phyloP scores from a whole-genome alignment of 78 protist species.

The Dictyostelium purpureum region DNA sequence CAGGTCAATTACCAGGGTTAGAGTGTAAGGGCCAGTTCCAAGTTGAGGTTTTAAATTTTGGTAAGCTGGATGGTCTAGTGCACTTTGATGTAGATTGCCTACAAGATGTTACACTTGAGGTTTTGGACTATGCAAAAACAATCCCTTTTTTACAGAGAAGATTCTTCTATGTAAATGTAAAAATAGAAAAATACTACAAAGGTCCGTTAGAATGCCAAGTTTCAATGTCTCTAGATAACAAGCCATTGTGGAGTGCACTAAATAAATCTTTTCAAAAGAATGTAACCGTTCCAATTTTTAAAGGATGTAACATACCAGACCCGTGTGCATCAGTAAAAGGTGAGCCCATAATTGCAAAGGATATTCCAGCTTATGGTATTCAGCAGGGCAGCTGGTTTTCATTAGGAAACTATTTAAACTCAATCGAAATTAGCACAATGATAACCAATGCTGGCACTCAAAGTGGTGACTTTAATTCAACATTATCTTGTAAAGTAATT shows the following conservation, averaged over 20 bases:
- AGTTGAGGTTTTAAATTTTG: background rate
- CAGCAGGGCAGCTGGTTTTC: background rate
- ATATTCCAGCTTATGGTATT: background rate
- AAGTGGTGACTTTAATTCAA: background rate
- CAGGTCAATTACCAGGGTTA: background rate
- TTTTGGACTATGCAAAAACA: background rate
- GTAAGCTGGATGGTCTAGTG: background rate
- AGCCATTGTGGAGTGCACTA: background rate
- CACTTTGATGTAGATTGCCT: background rate
- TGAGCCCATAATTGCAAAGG: background rate
- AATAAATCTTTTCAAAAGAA: background rate
- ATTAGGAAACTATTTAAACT: background rate
- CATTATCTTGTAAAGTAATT: background rate
- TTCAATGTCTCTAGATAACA: background rate
- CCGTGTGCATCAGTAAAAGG: background rate
- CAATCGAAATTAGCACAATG: background rate
- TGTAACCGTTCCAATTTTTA: background rate
- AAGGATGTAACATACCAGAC: constrained; percentile 13
- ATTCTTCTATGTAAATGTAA: background rate
- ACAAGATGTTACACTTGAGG: constrained; percentile 1
- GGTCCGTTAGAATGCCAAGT: background rate
- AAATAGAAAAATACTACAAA: background rate
- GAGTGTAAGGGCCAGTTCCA: background rate
- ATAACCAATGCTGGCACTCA: background rate
- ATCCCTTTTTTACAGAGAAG: background rate